These are phyloP conservation scores for Naganishia randhawae DNA, from an alignment of 768 basidiomycete genomes.

Conservation along the genomic window DNA sequence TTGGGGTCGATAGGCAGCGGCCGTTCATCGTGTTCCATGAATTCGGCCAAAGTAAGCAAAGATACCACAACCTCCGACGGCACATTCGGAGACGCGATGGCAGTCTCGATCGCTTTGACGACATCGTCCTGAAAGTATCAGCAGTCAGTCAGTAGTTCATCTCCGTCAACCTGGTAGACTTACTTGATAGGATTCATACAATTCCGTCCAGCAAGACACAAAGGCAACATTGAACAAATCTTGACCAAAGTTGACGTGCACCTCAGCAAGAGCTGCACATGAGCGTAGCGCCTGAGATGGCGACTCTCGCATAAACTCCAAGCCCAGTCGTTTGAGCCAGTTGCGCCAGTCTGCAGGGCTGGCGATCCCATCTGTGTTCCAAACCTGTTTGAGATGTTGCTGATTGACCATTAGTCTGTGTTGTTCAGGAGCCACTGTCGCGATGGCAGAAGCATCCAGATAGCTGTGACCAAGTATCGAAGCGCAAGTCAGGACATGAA, in stretches of 20 bases:
- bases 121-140: constrained; percentile 75
- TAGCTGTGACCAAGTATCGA: constrained; percentile 52
- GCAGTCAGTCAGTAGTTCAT: constrained; percentile 21
- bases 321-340: constrained; percentile 88
- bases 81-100: constrained; percentile 67
- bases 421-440: constrained; percentile 62
- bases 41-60: constrained; percentile 88
- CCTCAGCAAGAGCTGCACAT: constrained; percentile 88
- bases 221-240: constrained; percentile 98
- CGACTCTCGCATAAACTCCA: constrained; percentile 96
- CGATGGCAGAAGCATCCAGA: constrained; percentile 28
- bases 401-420: constrained; percentile 91
- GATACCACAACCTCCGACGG: constrained; percentile 87
- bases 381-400: constrained; percentile 92
- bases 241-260: constrained; percentile 81
- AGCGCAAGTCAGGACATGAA: constrained; percentile 45
- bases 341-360: constrained; percentile 81
- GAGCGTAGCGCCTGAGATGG: constrained; percentile 97
- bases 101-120: constrained; percentile 79
- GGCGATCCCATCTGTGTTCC: constrained; percentile 75
- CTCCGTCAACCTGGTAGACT: constrained; percentile 29
- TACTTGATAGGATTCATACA: constrained; percentile 96
- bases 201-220: constrained; percentile 91
- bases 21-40: constrained; percentile 99
- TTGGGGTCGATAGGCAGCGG: constrained; percentile 87